Evolutionary conservation across 2,329 filamentous ascomycete species (phyloP).

Genomic region (Aaosphaeria arxii): DNA sequence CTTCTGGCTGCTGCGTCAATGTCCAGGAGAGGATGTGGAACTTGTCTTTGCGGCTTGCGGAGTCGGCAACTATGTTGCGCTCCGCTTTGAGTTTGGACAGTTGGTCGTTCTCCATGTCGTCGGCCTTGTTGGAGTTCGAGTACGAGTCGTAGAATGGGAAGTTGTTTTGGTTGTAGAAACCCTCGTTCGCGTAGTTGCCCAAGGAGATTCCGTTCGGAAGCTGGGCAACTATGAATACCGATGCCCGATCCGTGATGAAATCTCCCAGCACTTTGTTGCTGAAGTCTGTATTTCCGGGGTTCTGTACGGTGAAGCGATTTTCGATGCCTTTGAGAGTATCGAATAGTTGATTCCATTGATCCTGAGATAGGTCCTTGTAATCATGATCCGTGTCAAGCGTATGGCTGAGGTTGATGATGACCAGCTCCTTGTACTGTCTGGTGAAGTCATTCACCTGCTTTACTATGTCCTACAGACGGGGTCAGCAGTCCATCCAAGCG

Average conservation of each 20-base stretch:
- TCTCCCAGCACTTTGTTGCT: slow-evolving; percentile 30
- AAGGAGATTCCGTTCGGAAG: slow-evolving; percentile 25
- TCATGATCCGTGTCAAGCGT: slow-evolving; percentile 41
- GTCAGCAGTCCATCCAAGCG: background rate
- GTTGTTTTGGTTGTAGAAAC: slow-evolving; percentile 31
- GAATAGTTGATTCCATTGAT: slow-evolving; percentile 45
- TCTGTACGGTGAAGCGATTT: slow-evolving; percentile 33
- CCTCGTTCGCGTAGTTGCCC: slow-evolving; percentile 28
- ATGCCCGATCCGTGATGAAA: slow-evolving; percentile 36
- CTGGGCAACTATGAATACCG: slow-evolving; percentile 36
- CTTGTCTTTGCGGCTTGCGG: slow-evolving; percentile 20
- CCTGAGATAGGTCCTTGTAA: slow-evolving; percentile 36
- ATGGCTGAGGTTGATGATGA: slow-evolving; percentile 49
- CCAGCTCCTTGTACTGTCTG: slow-evolving; percentile 42
- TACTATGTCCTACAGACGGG: background rate
- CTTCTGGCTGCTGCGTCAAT: slow-evolving; percentile 31
- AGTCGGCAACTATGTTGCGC: slow-evolving; percentile 23
- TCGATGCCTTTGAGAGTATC: slow-evolving; percentile 41
- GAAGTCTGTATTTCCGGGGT: slow-evolving; percentile 26
- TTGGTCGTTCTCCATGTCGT: slow-evolving; percentile 35
- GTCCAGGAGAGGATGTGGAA: slow-evolving; percentile 39
- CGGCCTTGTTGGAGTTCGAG: slow-evolving; percentile 32
- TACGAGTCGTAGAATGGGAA: slow-evolving; percentile 36
- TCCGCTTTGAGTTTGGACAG: slow-evolving; percentile 33
- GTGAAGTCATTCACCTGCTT: slow-evolving; percentile 34